phyloP scores from a whole-genome alignment of 2,329 filamentous ascomycete genomes.

The Knoxdaviesia proteae region DNA sequence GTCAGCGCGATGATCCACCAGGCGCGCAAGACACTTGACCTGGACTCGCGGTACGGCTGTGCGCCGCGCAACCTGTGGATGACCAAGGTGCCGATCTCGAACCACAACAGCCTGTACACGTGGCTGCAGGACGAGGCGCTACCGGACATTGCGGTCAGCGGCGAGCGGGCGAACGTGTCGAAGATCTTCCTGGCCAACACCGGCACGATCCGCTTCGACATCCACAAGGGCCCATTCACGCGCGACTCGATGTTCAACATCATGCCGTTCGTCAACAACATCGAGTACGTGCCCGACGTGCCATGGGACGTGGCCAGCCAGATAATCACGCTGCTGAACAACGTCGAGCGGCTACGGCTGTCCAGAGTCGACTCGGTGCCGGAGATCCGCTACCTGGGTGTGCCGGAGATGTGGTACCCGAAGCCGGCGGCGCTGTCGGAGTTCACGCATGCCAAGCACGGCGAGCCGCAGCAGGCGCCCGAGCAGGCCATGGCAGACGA shows the following conservation, averaged over 20 bases:
- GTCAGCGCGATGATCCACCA: slow-evolving; percentile 48
- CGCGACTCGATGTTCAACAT: slow-evolving; percentile 70
- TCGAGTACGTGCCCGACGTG: slow-evolving; percentile 60
- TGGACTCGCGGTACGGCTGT: slow-evolving; percentile 65
- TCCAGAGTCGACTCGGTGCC: slow-evolving; percentile 9
- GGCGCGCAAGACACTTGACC: slow-evolving; percentile 46
- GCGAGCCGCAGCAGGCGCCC: neutral
- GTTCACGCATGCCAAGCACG: neutral
- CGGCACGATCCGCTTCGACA: slow-evolving; percentile 82
- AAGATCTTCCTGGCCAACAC: slow-evolving; percentile 68
- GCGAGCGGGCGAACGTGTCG: slow-evolving; percentile 36
- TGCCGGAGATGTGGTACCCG: slow-evolving; percentile 22
- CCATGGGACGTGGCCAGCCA: slow-evolving; percentile 55
- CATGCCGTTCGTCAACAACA: slow-evolving; percentile 67
- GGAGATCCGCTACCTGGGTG: slow-evolving; percentile 24
- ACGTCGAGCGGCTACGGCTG: slow-evolving; percentile 15
- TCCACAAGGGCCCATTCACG: slow-evolving; percentile 83
- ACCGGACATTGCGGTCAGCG: slow-evolving; percentile 39
- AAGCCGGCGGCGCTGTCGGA: neutral
- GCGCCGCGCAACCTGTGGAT: slow-evolving; percentile 68
- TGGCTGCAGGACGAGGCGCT: slow-evolving; percentile 63
- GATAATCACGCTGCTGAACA: slow-evolving; percentile 40
- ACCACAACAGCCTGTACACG: slow-evolving; percentile 55
- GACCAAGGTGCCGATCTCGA: slow-evolving; percentile 53
- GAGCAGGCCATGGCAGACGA: neutral